Conservation (phyloP, 1,139 yeast species). For the Tardiomyces blankii region DNA sequence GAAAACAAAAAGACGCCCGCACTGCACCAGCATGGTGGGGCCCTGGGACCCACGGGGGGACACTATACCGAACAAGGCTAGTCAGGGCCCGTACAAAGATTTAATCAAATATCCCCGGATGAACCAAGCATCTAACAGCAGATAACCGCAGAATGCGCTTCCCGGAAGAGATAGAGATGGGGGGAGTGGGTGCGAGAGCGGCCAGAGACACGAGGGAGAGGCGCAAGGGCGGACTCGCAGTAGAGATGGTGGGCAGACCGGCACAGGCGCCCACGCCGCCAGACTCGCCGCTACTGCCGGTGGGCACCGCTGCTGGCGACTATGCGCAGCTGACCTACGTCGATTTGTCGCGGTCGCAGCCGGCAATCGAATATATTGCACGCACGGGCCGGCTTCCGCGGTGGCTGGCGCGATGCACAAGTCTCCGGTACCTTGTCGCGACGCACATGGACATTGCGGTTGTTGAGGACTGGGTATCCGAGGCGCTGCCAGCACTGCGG, state of each 20-base stretch:
- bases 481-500: constrained; percentile 13
- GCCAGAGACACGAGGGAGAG: too few species aligned
- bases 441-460: constrained; percentile 15
- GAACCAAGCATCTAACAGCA: too few species aligned
- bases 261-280: not conserved
- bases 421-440: constrained; percentile 18
- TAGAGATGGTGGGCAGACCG: not conserved
- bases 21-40: too few species aligned
- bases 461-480: constrained; percentile 22
- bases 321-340: constrained; percentile 7
- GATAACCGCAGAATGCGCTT: too few species aligned
- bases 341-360: constrained; percentile 14
- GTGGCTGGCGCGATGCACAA: constrained; percentile 18
- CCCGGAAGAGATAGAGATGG: too few species aligned
- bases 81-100: too few species aligned
- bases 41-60: too few species aligned
- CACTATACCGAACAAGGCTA: too few species aligned
- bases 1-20: too few species aligned
- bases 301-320: not conserved
- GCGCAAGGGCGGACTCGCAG: not conserved
- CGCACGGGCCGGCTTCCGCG: constrained; percentile 21
- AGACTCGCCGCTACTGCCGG: not conserved
- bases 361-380: constrained; percentile 12
- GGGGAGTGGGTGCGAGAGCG: too few species aligned
- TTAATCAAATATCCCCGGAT: too few species aligned